Base-by-base conservation (phyloP, 1,284 basidiomycete species). In the Vanrija sp. region DNA sequence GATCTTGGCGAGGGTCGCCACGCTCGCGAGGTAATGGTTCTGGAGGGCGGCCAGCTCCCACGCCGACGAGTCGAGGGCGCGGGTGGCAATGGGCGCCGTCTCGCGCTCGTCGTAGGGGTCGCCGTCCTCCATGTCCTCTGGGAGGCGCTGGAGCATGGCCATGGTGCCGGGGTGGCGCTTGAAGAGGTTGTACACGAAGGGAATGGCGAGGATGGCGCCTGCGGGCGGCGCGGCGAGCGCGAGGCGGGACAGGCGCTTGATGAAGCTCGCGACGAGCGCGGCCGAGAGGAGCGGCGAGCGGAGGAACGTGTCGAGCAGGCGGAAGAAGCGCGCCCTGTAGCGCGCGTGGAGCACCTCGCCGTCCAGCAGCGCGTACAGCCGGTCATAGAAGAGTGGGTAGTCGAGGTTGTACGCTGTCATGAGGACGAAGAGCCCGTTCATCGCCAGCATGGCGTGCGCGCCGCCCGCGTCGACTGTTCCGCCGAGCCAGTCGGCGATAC, bases 391-490 rank as follows among this genome's bases (percentile, higher is more conserved):
- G 9, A 85, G 86, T 4, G 96, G 95, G 68, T 96, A 98, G 71
- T 98, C 94, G 27, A 91, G 93, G 68, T 98, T 97, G 73, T 97
- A 94, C 51, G 90, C 84, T 48, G 85, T 87, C 77, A 98, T 97
- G 57, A 99, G 81, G 6, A 87, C 83, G 71, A 93, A 98, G 47
- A 98, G 77, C 0, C 88, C 88, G 67, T 98, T 98, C 62, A 98
- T 81, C 4, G 91, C 92, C 41, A 98, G 79, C 51, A 98, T 80
- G 3, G 91, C 93, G n/a, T 89, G 83, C 0, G 86, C 83, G 2
- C 90, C 93, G 23, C 91, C 90, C 61, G 82, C 80, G 72, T 95
- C 93, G 35, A 96, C 87, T 60, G 90, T 88, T 12, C 83, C 83
- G 27, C 88, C 85, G 31, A 98, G 81, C 88, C 94, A 98, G 75